Conservation (phyloP, 1,284 basidiomycete species). For the Malassezia restricta region DNA sequence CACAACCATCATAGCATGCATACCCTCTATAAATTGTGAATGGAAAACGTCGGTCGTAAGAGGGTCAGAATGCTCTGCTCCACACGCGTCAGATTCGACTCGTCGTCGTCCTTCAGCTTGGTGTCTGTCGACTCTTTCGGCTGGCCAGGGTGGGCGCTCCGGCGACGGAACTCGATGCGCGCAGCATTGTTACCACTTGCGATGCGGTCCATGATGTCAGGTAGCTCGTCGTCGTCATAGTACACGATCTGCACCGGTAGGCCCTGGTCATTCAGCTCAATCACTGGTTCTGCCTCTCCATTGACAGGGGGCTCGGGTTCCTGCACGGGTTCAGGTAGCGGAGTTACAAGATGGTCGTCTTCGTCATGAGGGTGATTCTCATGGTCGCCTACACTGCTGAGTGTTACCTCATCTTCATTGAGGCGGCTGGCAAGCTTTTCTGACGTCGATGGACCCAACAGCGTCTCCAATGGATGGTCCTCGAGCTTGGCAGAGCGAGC, state of each 20-base stretch:
- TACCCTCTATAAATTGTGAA: neutral
- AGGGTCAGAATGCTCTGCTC: conserved; percentile 14
- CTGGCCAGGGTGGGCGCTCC: conserved; percentile 1
- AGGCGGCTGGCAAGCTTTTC: neutral
- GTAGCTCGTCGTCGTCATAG: conserved; percentile 14
- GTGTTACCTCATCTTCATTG: neutral
- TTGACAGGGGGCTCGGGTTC: neutral
- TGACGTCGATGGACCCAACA: neutral
- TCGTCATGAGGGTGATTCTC: neutral
- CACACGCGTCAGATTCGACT: conserved; percentile 4
- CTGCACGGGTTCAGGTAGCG: neutral
- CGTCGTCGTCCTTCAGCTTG: conserved; percentile 1
- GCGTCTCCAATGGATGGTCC: neutral
- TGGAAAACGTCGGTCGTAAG: conserved; percentile 8
- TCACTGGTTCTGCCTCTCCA: neutral
- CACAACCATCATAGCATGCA: neutral
- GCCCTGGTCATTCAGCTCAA: conserved; percentile 4
- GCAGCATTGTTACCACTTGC: conserved; percentile 13
- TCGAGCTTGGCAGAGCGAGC: conserved; percentile 1
- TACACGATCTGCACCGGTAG: conserved; percentile 15
- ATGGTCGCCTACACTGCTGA: neutral
- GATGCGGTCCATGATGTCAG: conserved; percentile 14
- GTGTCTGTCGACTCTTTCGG: neutral
- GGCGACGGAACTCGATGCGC: conserved; percentile 15
- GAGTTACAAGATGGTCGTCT: neutral